Conservation (phyloP, 1,139 yeast genomes). For the Candida sojae region DNA sequence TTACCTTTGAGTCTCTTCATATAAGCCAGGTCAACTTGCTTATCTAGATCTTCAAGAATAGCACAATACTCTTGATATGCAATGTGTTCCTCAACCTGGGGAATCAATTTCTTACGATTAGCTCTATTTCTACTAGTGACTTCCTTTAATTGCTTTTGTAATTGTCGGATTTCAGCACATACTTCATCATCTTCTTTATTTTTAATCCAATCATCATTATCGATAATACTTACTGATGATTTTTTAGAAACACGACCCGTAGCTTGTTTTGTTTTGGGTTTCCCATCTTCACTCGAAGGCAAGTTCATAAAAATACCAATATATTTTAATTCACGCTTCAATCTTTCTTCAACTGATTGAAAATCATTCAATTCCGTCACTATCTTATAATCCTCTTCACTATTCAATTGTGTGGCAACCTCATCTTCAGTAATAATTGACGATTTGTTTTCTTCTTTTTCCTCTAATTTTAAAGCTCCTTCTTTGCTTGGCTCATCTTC, state of each 20-base stretch:
- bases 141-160: slow-evolving; percentile 69
- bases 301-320: slow-evolving; percentile 86
- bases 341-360: slow-evolving; percentile 78
- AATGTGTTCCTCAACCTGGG: slow-evolving; percentile 82
- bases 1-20: slow-evolving; percentile 82
- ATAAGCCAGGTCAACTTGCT: slow-evolving; percentile 95
- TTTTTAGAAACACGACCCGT: slow-evolving; percentile 23
- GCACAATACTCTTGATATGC: slow-evolving; percentile 95
- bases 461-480: slow-evolving; percentile 11
- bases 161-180: slow-evolving; percentile 73
- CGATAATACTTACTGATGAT: slow-evolving; percentile 41
- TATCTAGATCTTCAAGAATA: slow-evolving; percentile 89
- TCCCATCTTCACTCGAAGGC: slow-evolving; percentile 28
- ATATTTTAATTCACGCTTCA: slow-evolving; percentile 83
- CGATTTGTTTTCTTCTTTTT: slow-evolving; percentile 12
- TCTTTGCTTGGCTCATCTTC: slow-evolving; percentile 27
- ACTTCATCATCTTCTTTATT: slow-evolving; percentile 94
- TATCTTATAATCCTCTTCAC: slow-evolving; percentile 37
- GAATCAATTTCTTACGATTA: slow-evolving; percentile 65
- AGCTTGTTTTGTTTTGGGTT: slow-evolving; percentile 22
- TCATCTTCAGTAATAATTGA: slow-evolving; percentile 25
- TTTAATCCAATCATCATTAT: slow-evolving; percentile 72
- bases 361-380: slow-evolving; percentile 56
- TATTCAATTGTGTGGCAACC: slow-evolving; percentile 40
- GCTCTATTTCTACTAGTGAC: slow-evolving; percentile 66